Evolutionary conservation across 306 rosid species (phyloP), one percentile per base, ranked within the genome.

Genomic region (Sophora flavescens): DNA sequence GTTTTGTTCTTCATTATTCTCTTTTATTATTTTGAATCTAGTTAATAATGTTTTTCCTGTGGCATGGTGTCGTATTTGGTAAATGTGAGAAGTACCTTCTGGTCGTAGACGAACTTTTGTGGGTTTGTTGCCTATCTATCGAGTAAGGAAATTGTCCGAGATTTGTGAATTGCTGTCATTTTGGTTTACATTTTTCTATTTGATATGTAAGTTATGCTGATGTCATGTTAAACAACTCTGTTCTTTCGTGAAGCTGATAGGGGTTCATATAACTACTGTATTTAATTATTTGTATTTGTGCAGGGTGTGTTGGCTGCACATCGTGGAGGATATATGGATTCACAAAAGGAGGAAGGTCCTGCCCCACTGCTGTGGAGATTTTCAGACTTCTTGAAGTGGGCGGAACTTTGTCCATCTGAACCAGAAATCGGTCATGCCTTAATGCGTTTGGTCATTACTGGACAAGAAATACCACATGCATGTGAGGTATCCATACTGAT

Each of bases 371-470:
- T 94, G 12, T 94, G 98, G 98, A 90, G 98, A 74, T 87, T 90
- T 86, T 91, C 98, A 14, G 98, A 94, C 81, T 94, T 94, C 95
- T 89, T 94, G 88, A 90, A 92, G 82, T 94, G 98, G 98, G 97
- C 97, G 30, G 97, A 90, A 83, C 97, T 94, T 77, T 94, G 98
- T 57, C 91, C 96, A 74, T 90, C 96, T 28, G 97, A 92, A 85
- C 96, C 93, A 70, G 98, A 94, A 86, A 88, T 94, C 41, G 98
- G 97, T 70, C 98, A 94, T 68, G 91, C 98, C 48, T 88, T 94
- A 81, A 90, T 94, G 98, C 98, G 98, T 63, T 90, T 94, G 89
- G 98, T 94, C 77, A 94, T 94, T 84, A 94, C 98, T 68, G 98
- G 98, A 65, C 97, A 94, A 85, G 98, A 94, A 84, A 89, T 94